phyloP scores from a whole-genome alignment of 2,329 filamentous ascomycete genomes.

The Thielaviopsis punctulata region DNA sequence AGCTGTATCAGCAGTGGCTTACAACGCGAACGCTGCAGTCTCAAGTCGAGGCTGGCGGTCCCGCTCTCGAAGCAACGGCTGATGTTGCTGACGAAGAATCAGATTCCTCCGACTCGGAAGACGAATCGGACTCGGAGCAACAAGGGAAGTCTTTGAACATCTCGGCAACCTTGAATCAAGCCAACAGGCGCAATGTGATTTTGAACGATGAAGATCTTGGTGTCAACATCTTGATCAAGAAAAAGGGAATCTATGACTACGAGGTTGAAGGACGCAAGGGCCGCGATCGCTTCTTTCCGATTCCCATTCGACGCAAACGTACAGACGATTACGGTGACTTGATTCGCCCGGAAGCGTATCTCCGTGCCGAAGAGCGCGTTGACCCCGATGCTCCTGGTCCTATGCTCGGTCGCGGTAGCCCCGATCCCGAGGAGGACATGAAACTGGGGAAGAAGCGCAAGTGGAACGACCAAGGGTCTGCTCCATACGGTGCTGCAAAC shows the following conservation, averaged over 20 bases:
- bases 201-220: conserved; percentile 81
- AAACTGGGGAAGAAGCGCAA: conserved; percentile 81
- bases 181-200: conserved; percentile 68
- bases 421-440: conserved; percentile 40
- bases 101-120: conserved; percentile 69
- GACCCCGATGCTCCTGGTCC: conserved; percentile 32
- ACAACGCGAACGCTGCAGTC: conserved; percentile 77
- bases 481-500: conserved; percentile 23
- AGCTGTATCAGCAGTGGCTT: conserved; percentile 79
- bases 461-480: conserved; percentile 50
- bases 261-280: conserved; percentile 84
- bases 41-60: conserved; percentile 53
- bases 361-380: conserved; percentile 81
- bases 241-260: conserved; percentile 83
- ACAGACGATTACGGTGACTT: conserved; percentile 86
- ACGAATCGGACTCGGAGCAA: conserved; percentile 76
- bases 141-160: conserved; percentile 86
- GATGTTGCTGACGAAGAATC: conserved; percentile 71
- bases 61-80: conserved; percentile 50
- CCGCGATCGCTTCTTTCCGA: conserved; percentile 80
- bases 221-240: conserved; percentile 75
- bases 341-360: conserved; percentile 84
- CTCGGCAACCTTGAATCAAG: conserved; percentile 68
- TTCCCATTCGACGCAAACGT: conserved; percentile 61
- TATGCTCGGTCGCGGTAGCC: not conserved